Evolutionary conservation across 345 rosid genomes (phyloP).

Genomic region (Eucalyptus caleyi): DNA sequence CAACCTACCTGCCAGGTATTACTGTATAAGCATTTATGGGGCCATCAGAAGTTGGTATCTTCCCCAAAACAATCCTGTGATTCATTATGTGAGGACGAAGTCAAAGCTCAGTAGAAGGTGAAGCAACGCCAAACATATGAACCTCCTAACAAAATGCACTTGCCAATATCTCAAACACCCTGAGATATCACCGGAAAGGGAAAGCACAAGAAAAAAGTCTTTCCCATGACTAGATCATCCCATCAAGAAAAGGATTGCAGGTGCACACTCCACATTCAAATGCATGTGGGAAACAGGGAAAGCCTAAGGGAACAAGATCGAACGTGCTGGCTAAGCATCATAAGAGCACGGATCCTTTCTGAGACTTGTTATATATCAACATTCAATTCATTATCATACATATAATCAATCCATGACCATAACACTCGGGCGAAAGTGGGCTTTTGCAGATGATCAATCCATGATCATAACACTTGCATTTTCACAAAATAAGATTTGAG

Average conservation of each 20-base stretch:
- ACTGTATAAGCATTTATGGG: conserved; percentile 76
- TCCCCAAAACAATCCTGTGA: conserved; percentile 97
- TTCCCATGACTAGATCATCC: not conserved
- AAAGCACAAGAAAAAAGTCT: not conserved
- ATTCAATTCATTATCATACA: not conserved
- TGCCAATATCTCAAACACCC: not conserved
- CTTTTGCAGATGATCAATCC: not conserved
- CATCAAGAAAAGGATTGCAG: not conserved
- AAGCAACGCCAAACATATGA: conserved; percentile 2
- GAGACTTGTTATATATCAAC: not conserved
- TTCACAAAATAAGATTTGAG: not conserved
- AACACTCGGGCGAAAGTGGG: not conserved
- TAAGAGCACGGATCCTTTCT: not conserved
- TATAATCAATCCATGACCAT: not conserved
- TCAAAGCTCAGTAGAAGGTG: conserved; percentile 13
- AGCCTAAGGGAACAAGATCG: not conserved
- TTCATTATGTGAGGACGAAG: conserved; percentile 31
- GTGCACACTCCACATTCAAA: not conserved
- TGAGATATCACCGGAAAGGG: not conserved
- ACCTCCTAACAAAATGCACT: not conserved
- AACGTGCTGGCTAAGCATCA: not conserved
- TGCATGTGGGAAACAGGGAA: not conserved
- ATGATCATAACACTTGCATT: not conserved
- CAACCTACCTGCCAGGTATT: conserved; percentile 91
- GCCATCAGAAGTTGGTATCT: conserved; percentile 84